Conservation (phyloP, 257 asterid genomes). For the Rubia yunnanensis region DNA sequence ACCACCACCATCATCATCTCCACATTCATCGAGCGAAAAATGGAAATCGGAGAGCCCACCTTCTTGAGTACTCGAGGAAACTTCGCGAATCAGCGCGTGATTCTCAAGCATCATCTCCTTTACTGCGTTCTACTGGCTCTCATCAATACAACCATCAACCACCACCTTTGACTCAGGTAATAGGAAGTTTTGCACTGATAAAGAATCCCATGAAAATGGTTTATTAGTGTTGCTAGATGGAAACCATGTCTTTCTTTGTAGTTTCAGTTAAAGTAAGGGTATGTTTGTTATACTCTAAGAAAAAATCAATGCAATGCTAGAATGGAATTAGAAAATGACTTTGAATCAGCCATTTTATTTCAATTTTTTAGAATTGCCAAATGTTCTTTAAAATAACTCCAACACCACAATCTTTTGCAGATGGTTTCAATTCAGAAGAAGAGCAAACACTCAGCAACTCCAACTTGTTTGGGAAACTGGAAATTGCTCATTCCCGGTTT, state of each 20-base stretch:
- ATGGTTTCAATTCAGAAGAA: conserved; percentile 12
- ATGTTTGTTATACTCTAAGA: too few species aligned
- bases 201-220: not conserved
- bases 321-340: too few species aligned
- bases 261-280: too few species aligned
- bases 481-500: conserved; percentile 27
- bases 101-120: conserved; percentile 13
- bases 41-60: conserved; percentile 39
- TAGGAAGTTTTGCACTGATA: not conserved
- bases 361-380: too few species aligned
- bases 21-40: conserved; percentile 10
- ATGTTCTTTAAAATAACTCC: too few species aligned
- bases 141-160: not conserved
- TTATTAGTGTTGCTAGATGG: not conserved
- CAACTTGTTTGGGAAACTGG: conserved; percentile 39
- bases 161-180: conserved; percentile 10
- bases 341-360: too few species aligned
- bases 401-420: too few species aligned
- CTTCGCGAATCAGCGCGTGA: conserved; percentile 31
- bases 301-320: too few species aligned
- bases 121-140: not conserved
- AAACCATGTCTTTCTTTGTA: not conserved
- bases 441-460: conserved; percentile 15
- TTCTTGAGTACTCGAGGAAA: conserved; percentile 36
- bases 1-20: conserved; percentile 16